Base-by-base conservation (phyloP, 2,329 filamentous ascomycete species). In the Trichoderma citrinoviride region DNA sequence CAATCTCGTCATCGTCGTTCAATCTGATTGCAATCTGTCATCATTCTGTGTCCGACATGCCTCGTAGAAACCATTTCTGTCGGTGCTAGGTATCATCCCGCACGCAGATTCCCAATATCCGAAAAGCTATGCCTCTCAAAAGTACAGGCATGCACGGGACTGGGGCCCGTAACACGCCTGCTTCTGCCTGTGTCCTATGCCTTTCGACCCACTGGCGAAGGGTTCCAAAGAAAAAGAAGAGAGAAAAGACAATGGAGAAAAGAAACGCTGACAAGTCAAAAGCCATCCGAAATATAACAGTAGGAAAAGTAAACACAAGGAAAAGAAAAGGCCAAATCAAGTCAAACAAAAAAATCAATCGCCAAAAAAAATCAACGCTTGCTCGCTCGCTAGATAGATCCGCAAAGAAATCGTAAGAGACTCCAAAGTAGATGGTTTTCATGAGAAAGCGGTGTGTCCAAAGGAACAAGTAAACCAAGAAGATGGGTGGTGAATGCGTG, bases 401-500 rank as follows among this genome's bases (percentile, higher is more conserved):
- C 72, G 70, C 70, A 73, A 70, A 69, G 70, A 72, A 73, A 73
- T 72, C 67, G 70, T 68, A 70, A 68, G 68, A 69, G 69, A 69
- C 71, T 68, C 71, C 71, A 72, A 73, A 69, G 64, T 69, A 71
- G 69, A 71, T 70, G 73, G 14, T 57, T 72, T 69, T 69, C 70
- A 70, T 70, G 69, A 69, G 56, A 69, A 71, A 71, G 68, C 66
- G 69, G 68, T 73, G 73, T 69, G 73, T 70, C 69, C 71, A 73
- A 76, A 74, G 21, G 71, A 73, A 76, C 73, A 37, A 14, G 12
- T 37, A 37, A 37, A 33, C 46, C 49, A 70, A 75, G 74, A 76
- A 64, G 46, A 73, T 70, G 69, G 73, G 73, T 37, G 70, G 75
- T 75, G 73, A 72, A 74, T 81, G 81, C 80, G 80, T 82, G 81